phyloP scores from a whole-genome alignment of 345 rosid genomes.

The Eucalyptus caleyi region DNA sequence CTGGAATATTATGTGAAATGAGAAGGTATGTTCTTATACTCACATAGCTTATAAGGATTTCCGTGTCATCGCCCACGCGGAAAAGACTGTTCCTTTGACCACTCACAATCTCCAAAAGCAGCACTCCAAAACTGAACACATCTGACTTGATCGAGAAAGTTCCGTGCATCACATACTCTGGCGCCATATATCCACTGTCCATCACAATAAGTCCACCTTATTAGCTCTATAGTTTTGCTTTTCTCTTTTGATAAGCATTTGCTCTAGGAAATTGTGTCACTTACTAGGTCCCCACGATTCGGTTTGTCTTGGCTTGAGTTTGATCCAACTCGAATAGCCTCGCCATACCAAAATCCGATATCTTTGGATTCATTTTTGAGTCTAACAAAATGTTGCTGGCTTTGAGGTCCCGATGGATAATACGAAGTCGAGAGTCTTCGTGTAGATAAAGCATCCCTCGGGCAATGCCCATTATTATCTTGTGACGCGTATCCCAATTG shows the following conservation, averaged over 20 bases:
- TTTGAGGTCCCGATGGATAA: constrained; percentile 35
- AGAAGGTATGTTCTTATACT: neutral
- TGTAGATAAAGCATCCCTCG: constrained; percentile 39
- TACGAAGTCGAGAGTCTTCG: constrained; percentile 23
- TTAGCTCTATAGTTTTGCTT: neutral
- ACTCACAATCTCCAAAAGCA: constrained; percentile 35
- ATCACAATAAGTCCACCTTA: neutral
- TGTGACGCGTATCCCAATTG: constrained; percentile 12
- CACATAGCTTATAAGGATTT: constrained; percentile 19
- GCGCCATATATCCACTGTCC: constrained; percentile 33
- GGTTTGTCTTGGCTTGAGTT: constrained; percentile 10
- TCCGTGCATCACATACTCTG: constrained; percentile 38
- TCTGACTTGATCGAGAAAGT: constrained; percentile 37
- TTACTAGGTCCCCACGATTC: constrained; percentile 31
- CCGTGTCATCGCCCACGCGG: neutral
- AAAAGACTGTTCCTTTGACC: constrained; percentile 18
- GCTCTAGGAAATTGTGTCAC: neutral
- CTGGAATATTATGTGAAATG: neutral
- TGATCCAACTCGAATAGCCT: constrained; percentile 19
- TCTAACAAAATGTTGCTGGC: constrained; percentile 30
- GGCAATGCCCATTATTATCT: constrained; percentile 23
- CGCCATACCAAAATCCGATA: constrained; percentile 45
- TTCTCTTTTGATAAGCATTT: neutral
- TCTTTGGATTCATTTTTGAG: constrained; percentile 20
- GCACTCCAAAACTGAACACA: constrained; percentile 40